phyloP scores from a whole-genome alignment of 139 green algal species.

The Asterochloris sp. region DNA sequence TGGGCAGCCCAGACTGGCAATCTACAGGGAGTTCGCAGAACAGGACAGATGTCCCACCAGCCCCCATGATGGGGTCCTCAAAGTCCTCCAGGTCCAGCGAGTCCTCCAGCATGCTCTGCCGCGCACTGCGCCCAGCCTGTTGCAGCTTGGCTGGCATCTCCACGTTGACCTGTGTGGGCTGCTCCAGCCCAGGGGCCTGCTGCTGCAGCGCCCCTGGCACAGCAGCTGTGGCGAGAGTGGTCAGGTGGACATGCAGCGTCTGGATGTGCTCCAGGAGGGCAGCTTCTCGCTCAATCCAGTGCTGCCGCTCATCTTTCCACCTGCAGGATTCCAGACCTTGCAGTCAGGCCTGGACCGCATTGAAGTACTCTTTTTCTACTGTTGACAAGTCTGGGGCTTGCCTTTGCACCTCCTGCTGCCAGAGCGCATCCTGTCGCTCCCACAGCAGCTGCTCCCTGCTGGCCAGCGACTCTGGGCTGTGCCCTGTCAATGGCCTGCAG shows the following conservation, averaged over 20 bases:
- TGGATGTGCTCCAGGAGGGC: slow-evolving; percentile 10
- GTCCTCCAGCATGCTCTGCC: too few relatives aligned
- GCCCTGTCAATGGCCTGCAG: too few relatives aligned
- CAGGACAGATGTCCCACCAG: not conserved
- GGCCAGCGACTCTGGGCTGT: not conserved
- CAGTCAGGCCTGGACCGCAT: too few relatives aligned
- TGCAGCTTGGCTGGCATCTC: not conserved
- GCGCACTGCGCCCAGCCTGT: not conserved
- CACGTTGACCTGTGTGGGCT: not conserved
- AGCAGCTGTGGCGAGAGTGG: not conserved
- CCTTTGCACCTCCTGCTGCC: slow-evolving; percentile 17
- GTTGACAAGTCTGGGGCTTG: not conserved
- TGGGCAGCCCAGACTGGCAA: too few relatives aligned
- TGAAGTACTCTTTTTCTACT: not conserved
- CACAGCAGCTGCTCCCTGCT: slow-evolving; percentile 16
- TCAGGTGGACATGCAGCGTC: slow-evolving; percentile 3
- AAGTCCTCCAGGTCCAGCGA: too few relatives aligned
- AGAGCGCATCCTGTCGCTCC: slow-evolving; percentile 19
- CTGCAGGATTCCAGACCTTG: not conserved
- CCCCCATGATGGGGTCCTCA: not conserved
- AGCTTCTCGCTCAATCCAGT: slow-evolving; percentile 1
- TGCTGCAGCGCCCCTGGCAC: not conserved
- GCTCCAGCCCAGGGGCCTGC: not conserved
- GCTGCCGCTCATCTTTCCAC: slow-evolving; percentile 7
- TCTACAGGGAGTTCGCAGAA: too few relatives aligned